Base-by-base conservation (phyloP, 1,284 basidiomycete genomes). In the Sporisorium reilianum region DNA sequence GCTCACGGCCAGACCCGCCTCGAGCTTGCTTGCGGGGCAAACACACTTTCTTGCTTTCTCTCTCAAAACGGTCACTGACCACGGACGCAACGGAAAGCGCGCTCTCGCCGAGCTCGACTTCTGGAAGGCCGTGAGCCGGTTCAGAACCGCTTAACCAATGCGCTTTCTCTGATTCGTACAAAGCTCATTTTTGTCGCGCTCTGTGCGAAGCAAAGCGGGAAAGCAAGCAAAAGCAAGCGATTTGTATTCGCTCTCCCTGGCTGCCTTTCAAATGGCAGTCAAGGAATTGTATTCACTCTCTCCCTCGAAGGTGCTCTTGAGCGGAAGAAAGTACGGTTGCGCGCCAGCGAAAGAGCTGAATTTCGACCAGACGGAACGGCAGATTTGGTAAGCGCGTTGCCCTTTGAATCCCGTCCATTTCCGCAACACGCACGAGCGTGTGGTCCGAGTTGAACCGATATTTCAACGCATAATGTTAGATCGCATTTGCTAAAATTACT, bases 11-110 rank as follows among this genome's bases (percentile, higher is more conserved):
- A 53, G 45, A 53, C 45, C 28, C 49, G 50, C 44, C 46, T 44
- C n/a, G 7, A 36, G 58, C 64, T 61, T 67, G 58, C 64, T 61
- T 67, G 64, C 64, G 64, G 64, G 64, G 64, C 64, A 57, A 67
- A 62, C 54, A 62, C 61, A 25, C 25, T 41, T 18, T 4, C 5
- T 26, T 22, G 42, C 25, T 41, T 23, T 1, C 4, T 32, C 28
- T 28, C 41, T 20, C n/a, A 18, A 23, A 12, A 23, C 41, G 41
- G 28, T 22, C 26, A 22, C 23, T 16, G n/a, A 16, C 20, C 34
- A 51, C 32, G 23, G 36, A 25, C 50, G 12, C 26, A 16, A 30
- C 38, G 38, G 45, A 20, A 18, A 40, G 36, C 30, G 42, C 53
- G 41, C 53, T 42, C 41, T 42, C 41, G 50, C 36, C 10, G 23